Percentiles rank a stretch among this genome's conserved stretches.
Evolutionary conservation across 257 asterid species (phyloP).

Genomic region (Osmanthus fragrans): DNA sequence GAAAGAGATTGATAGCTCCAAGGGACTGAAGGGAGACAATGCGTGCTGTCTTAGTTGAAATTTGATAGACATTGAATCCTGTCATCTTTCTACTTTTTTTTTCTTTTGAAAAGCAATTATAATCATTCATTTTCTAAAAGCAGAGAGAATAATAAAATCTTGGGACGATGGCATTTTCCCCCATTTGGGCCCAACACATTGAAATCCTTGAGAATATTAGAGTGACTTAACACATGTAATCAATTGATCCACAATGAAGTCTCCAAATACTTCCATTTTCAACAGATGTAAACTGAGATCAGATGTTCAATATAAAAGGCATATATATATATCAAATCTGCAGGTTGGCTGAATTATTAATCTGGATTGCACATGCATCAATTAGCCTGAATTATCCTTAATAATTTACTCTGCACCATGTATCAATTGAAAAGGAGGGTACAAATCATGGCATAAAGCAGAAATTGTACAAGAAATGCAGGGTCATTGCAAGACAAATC

Average conservation of each 20-base stretch:
- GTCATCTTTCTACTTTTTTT: conserved; percentile 2
- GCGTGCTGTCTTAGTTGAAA: conserved; percentile 44
- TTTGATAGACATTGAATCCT: conserved; percentile 32
- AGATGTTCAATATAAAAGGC: neutral
- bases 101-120: conserved; percentile 39
- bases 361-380: neutral
- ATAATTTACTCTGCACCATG: neutral
- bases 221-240: neutral
- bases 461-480: neutral
- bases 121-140: conserved; percentile 33
- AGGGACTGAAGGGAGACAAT: conserved; percentile 52
- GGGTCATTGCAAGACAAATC: neutral
- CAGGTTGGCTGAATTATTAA: neutral
- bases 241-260: neutral
- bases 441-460: neutral
- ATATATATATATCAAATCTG: neutral
- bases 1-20: conserved; percentile 31
- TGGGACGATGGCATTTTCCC: conserved; percentile 15
- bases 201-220: neutral
- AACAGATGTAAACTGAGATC: neutral
- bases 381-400: neutral
- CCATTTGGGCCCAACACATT: conserved; percentile 21
- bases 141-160: conserved; percentile 20
- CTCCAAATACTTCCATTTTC: neutral
- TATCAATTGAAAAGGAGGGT: too few relatives aligned